Percentiles rank a stretch among this genome's conserved stretches.
Conservation (phyloP, 768 basidiomycete species). For the Boletellus emodensis region DNA sequence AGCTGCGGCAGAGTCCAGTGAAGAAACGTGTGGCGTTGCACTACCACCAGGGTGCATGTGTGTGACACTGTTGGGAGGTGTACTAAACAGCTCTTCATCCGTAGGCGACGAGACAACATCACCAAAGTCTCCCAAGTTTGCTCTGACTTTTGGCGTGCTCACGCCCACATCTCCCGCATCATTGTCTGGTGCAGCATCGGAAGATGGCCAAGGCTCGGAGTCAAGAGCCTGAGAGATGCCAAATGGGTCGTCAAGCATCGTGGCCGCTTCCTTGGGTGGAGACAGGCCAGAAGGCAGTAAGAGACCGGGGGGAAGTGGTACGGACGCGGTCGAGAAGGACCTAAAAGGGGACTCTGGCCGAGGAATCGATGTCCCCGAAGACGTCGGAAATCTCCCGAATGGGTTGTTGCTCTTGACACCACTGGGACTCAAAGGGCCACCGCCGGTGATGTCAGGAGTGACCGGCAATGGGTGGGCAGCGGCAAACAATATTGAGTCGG, state of each 20-base stretch:
- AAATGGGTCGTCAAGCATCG: conserved; percentile 46
- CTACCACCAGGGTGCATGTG: conserved; percentile 16
- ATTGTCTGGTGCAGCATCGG: conserved; percentile 20
- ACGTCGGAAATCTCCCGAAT: conserved; percentile 68
- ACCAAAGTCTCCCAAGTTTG: conserved; percentile 11
- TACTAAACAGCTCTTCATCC: conserved; percentile 55
- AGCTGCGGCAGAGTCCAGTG: conserved; percentile 25
- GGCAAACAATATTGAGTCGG: conserved; percentile 52
- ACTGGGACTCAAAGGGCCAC: conserved; percentile 39
- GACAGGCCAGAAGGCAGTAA: conserved; percentile 10
- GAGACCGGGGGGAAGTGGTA: conserved; percentile 35
- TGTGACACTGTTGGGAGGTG: conserved; percentile 49
- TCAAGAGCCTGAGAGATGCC: conserved; percentile 39
- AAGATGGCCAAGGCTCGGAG: conserved; percentile 3
- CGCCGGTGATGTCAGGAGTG: conserved; percentile 58
- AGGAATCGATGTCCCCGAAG: conserved; percentile 35
- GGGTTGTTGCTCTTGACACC: conserved; percentile 83
- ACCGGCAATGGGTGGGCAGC: conserved; percentile 68
- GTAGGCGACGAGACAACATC: conserved; percentile 29
- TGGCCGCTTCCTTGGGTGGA: conserved; percentile 2
- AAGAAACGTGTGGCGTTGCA: conserved; percentile 13
- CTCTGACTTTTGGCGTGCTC: conserved; percentile 18
- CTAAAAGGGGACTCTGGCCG: conserved; percentile 62
- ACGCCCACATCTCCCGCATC: conserved; percentile 18
- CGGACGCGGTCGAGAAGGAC: conserved; percentile 40